Percentiles rank a stretch among this genome's conserved stretches.
These are phyloP conservation scores for Boletus huronensis DNA, from an alignment of 768 basidiomycete genomes.

Conservation along the genomic window DNA sequence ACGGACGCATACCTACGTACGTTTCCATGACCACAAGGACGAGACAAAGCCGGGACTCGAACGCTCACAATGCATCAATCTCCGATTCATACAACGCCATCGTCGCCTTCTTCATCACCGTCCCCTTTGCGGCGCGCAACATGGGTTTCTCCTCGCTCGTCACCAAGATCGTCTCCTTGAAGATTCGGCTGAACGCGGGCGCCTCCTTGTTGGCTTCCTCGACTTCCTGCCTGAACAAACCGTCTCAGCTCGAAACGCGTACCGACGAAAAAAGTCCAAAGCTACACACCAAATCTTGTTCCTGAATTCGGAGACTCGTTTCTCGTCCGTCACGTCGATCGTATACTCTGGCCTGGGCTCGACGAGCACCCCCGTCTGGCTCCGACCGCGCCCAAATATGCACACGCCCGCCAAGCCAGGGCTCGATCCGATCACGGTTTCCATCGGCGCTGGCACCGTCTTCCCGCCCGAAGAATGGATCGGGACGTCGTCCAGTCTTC, in stretches of 20 bases:
- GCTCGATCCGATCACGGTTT: conserved; percentile 21
- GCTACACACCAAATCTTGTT: conserved; percentile 36
- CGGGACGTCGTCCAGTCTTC: conserved; percentile 37
- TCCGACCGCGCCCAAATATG: conserved; percentile 39
- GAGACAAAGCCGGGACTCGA: neutral
- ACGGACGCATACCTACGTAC: conserved; percentile 28
- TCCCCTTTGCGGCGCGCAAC: conserved; percentile 45
- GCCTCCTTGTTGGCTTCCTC: conserved; percentile 42
- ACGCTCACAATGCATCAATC: conserved; percentile 42
- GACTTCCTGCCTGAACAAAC: conserved; percentile 31
- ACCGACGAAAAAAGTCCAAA: too few relatives aligned
- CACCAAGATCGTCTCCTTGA: conserved; percentile 51
- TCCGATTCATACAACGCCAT: conserved; percentile 40
- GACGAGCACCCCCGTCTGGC: conserved; percentile 29
- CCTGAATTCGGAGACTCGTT: conserved; percentile 29
- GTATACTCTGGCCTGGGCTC: conserved; percentile 32
- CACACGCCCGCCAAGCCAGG: conserved; percentile 30
- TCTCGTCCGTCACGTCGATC: conserved; percentile 30
- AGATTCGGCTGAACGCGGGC: conserved; percentile 42
- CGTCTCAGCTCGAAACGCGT: neutral
- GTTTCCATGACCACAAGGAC: neutral
- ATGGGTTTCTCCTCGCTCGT: conserved; percentile 41
- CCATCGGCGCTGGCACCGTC: conserved; percentile 34
- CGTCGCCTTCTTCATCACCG: conserved; percentile 40
- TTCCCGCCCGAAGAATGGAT: conserved; percentile 34